phyloP scores from a whole-genome alignment of 495 filamentous ascomycete species.

The Chlorociboria aeruginascens region DNA sequence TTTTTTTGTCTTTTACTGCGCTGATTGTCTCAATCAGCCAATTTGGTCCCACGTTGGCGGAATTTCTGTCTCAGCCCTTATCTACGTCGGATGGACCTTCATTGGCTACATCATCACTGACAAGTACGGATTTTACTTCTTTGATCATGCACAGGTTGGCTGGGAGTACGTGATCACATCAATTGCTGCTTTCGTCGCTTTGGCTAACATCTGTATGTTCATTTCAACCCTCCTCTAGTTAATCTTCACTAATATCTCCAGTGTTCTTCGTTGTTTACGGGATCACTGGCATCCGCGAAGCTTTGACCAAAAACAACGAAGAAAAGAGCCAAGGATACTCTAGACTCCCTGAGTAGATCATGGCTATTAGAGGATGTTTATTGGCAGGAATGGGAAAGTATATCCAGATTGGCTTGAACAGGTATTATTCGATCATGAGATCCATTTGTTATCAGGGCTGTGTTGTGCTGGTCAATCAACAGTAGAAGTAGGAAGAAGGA shows the following conservation, averaged over 20 bases:
- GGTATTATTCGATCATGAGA: no score
- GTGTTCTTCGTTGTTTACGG: slow-evolving; percentile 32
- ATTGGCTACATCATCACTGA: slow-evolving; percentile 34
- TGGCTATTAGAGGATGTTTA: no score
- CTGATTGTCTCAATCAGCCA: slow-evolving; percentile 2
- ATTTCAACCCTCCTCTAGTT: not conserved
- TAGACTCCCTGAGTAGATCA: slow-evolving; percentile 7
- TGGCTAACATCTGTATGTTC: slow-evolving; percentile 26
- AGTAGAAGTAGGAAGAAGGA: no score
- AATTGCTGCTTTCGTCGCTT: slow-evolving; percentile 24
- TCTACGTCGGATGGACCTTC: slow-evolving; percentile 36
- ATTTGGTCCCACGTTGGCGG: slow-evolving; percentile 22
- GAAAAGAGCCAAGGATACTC: slow-evolving; percentile 7
- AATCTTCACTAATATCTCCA: slow-evolving; percentile 18
- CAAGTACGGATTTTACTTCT: slow-evolving; percentile 35
- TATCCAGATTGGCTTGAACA: no score
- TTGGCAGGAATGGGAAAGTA: no score
- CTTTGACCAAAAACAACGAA: slow-evolving; percentile 18
- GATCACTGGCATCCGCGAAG: slow-evolving; percentile 31
- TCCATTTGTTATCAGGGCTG: no score
- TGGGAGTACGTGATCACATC: slow-evolving; percentile 25
- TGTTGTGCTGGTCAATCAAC: no score
- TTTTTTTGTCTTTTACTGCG: not conserved
- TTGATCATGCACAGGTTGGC: slow-evolving; percentile 27
- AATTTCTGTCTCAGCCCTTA: slow-evolving; percentile 24